These are phyloP conservation scores for Arachis stenosperma DNA, from an alignment of 306 rosid genomes.

Conservation along the genomic window DNA sequence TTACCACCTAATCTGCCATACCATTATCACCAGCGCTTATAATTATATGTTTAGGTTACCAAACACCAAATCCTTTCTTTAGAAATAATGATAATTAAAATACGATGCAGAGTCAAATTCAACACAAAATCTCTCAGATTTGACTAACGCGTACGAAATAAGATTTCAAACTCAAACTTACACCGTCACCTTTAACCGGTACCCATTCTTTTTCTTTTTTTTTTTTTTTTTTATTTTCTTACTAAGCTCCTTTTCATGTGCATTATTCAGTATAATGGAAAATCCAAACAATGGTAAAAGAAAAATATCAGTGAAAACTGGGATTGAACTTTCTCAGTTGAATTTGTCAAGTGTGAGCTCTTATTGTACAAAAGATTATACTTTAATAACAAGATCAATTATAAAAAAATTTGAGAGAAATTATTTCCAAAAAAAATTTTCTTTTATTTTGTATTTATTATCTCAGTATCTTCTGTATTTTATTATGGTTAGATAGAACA, in stretches of 20 bases:
- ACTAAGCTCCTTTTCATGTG: not conserved
- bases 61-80: constrained; percentile 37
- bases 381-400: too few relatives aligned
- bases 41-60: constrained; percentile 34
- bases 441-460: too few relatives aligned
- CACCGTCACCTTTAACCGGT: not conserved
- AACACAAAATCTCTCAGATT: constrained; percentile 7
- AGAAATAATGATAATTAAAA: not conserved
- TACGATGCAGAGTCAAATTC: constrained; percentile 7
- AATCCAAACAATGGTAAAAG: not conserved
- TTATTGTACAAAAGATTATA: too few relatives aligned
- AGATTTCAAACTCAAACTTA: not conserved
- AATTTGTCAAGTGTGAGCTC: too few relatives aligned
- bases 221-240: not conserved
- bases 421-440: too few relatives aligned
- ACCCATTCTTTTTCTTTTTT: not conserved
- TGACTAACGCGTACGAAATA: not conserved
- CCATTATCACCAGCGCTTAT: constrained; percentile 21
- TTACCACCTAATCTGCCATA: constrained; percentile 38
- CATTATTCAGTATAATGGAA: not conserved
- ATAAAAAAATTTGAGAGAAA: too few relatives aligned
- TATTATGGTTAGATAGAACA: too few relatives aligned
- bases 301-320: too few relatives aligned
- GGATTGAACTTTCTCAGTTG: too few relatives aligned
- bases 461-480: too few relatives aligned